Conservation (phyloP, 176 grass and related monocot species). For the Triticum monococcum region DNA sequence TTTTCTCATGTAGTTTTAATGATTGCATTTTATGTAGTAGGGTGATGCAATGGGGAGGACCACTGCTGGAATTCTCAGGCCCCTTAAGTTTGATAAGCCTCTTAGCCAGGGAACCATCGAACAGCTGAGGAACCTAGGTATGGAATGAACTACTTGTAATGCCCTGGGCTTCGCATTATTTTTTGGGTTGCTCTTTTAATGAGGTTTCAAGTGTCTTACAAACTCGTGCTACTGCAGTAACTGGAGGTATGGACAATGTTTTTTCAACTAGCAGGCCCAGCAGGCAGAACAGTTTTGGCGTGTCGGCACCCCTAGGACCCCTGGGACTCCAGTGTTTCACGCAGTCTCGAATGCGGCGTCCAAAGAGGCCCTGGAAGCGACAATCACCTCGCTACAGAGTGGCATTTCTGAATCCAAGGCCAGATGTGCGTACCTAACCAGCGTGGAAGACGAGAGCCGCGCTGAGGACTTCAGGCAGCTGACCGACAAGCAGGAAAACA, state of each 20-base stretch:
- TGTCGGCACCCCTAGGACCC: constrained; percentile 44
- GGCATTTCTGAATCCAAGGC: constrained; percentile 67
- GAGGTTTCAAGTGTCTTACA: background rate
- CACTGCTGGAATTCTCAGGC: constrained; percentile 75
- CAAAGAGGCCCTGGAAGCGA: constrained; percentile 59
- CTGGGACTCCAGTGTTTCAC: constrained; percentile 45
- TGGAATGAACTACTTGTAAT: background rate
- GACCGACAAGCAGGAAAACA: constrained; percentile 30
- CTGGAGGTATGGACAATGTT: constrained; percentile 59
- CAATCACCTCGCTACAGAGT: constrained; percentile 56
- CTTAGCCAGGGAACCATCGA: constrained; percentile 83
- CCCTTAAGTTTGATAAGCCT: constrained; percentile 92
- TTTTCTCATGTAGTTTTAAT: background rate
- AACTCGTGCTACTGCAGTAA: constrained; percentile 54
- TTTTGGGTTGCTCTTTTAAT: background rate
- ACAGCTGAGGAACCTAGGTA: constrained; percentile 91
- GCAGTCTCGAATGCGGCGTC: constrained; percentile 22
- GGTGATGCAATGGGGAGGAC: constrained; percentile 90
- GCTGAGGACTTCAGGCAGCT: too few relatives aligned
- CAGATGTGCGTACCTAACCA: constrained; percentile 52
- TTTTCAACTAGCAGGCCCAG: constrained; percentile 65
- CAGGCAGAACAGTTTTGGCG: constrained; percentile 79
- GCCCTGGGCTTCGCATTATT: background rate
- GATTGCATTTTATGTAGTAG: constrained; percentile 6
- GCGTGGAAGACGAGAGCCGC: constrained; percentile 26